Percentiles rank a stretch among this genome's conserved stretches.
These are phyloP conservation scores for Nemania abortiva DNA, from an alignment of 2,329 filamentous ascomycete species.

Conservation along the genomic window DNA sequence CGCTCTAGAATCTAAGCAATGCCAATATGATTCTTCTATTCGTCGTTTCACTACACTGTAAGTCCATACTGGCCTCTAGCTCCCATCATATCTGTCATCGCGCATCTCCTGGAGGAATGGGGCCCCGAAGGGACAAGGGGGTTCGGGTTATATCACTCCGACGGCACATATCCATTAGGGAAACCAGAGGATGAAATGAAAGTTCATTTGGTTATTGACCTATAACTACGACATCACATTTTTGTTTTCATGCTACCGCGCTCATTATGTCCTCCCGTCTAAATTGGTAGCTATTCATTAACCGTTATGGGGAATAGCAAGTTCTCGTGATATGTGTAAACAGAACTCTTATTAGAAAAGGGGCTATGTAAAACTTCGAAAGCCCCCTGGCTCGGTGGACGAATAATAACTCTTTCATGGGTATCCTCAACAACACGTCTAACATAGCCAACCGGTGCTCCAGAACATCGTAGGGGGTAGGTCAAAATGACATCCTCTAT, in stretches of 20 bases:
- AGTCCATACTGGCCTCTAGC: no score
- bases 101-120: no score
- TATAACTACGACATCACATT: background rate
- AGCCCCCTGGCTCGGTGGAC: slow-evolving; percentile 6
- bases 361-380: slow-evolving; percentile 13
- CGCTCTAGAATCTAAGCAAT: no score
- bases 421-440: slow-evolving; percentile 35
- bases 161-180: background rate
- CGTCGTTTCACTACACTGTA: no score
- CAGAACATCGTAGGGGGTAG: slow-evolving; percentile 9
- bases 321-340: slow-evolving; percentile 3
- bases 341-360: slow-evolving; percentile 24
- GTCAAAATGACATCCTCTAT: background rate
- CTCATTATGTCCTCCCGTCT: background rate
- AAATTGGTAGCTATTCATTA: slow-evolving; percentile 1
- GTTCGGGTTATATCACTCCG: background rate
- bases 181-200: background rate
- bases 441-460: slow-evolving; percentile 24
- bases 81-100: no score
- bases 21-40: no score
- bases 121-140: no score
- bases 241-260: background rate
- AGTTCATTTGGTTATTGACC: background rate
- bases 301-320: background rate
- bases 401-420: slow-evolving; percentile 29